Conservation (phyloP, 495 filamentous ascomycete genomes). For the Talaromyces nanjingensis region DNA sequence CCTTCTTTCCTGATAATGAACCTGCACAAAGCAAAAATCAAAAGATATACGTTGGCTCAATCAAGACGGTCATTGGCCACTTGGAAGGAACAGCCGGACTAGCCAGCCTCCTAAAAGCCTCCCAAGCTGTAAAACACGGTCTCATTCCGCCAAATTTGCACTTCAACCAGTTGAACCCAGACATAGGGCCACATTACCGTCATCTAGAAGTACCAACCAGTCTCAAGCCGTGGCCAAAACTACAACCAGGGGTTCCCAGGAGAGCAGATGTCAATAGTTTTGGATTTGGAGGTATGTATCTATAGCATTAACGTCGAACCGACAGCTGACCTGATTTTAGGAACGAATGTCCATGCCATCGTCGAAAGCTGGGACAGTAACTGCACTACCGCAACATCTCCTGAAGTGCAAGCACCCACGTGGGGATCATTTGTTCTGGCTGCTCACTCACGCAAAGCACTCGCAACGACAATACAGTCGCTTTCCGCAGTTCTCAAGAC, state of each 20-base stretch:
- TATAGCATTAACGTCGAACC: no score
- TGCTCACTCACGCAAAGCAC: constrained; percentile 9
- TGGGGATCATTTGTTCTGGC: constrained; percentile 19
- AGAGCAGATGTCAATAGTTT: constrained; percentile 25
- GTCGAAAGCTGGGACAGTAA: constrained; percentile 17
- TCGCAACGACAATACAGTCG: neutral
- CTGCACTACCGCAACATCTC: neutral
- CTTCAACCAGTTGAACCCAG: constrained; percentile 45
- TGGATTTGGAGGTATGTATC: constrained; percentile 10
- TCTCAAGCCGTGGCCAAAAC: constrained; percentile 15
- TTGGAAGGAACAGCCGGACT: constrained; percentile 52
- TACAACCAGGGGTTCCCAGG: constrained; percentile 9
- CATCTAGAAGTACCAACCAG: constrained; percentile 6
- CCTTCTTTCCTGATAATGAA: constrained; percentile 15
- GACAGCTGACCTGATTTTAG: constrained; percentile 8
- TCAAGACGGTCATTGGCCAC: constrained; percentile 49
- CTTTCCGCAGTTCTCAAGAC: neutral
- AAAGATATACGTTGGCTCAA: constrained; percentile 37
- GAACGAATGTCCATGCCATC: constrained; percentile 36
- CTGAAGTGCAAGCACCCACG: neutral
- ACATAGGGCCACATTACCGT: constrained; percentile 14
- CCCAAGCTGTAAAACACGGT: constrained; percentile 38
- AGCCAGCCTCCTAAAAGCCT: constrained; percentile 35
- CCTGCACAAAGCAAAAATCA: neutral
- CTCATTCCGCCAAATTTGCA: constrained; percentile 52